Evolutionary conservation across 148 eudicot genomes (phyloP), one percentile per base, ranked within the genome.

Genomic region (Persicaria tinctoria): DNA sequence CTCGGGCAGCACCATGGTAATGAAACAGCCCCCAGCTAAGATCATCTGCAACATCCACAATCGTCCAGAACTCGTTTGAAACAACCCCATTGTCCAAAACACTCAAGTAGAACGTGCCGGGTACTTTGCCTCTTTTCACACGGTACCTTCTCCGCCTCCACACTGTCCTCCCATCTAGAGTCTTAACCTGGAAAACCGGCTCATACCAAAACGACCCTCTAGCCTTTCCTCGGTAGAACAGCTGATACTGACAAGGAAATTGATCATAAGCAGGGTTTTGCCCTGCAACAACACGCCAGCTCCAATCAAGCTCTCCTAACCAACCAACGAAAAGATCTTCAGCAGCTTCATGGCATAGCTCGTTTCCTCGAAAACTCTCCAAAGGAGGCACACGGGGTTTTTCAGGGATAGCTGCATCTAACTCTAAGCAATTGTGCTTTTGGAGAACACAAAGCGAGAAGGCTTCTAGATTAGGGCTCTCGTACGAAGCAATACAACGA

Each of bases 1-100:
- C 97, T 70, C 94, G 79, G 79, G 99, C 99, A 79, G 99, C 99
- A 23, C 99, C 99, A 70, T 88, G 91, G 76, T 95, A 95, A 83
- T 95, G 97, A 86, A 95, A 95, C 88, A 95, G 82, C n/a, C 94
- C 99, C 99, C 99, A 95, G 68, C 89, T 85, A 23, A 96, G 84
- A 85, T 96, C 91, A 75, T 92, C 91, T 18, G 82, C 80, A 38
- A 92, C 99, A 77, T 96, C 93, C 71, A 92, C 94, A 63, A 96
- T 89, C 13, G 97, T 96, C 99, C 99, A 96, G 51, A 79, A 89
- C 81, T 96, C 99, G 77, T 90, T 95, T 55, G 99, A 95, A 59
- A 92, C 94, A 27, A 95, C 97, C 51, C 97, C 99, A 76, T 96
- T 96, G 72, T 96, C 97, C 86, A 96, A 80, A 9, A 92, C 99